Percentiles rank a stretch among this genome's conserved stretches.
Evolutionary conservation across 2,329 filamentous ascomycete species (phyloP).

Genomic region (Karstenula rhodostoma): DNA sequence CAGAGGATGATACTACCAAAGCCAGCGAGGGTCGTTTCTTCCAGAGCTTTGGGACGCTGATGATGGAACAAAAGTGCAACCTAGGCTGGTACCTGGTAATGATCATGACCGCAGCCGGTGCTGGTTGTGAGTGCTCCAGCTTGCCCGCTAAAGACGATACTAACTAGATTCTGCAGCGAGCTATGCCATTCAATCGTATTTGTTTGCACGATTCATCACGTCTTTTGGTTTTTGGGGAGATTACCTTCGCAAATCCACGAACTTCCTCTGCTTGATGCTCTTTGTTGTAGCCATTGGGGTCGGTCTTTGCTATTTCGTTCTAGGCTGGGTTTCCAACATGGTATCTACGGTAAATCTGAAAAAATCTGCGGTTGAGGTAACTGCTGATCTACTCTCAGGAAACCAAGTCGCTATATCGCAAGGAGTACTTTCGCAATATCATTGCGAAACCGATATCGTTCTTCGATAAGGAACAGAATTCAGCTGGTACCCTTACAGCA

Average conservation of each 20-base stretch:
- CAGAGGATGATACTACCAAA: not conserved
- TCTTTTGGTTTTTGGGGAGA: slow-evolving; percentile 30
- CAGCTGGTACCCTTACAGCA: slow-evolving; percentile 80
- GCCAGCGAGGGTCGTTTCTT: not conserved
- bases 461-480: slow-evolving; percentile 89
- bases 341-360: slow-evolving; percentile 28
- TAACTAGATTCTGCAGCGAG: slow-evolving; percentile 19
- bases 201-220: slow-evolving; percentile 34
- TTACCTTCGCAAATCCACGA: slow-evolving; percentile 22
- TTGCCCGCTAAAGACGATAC: not conserved
- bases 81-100: slow-evolving; percentile 25
- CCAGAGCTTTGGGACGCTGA: slow-evolving; percentile 20
- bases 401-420: slow-evolving; percentile 74
- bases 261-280: slow-evolving; percentile 56
- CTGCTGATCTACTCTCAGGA: slow-evolving; percentile 18
- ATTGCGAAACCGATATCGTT: slow-evolving; percentile 91
- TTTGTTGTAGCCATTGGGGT: slow-evolving; percentile 29
- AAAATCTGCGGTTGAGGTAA: not conserved
- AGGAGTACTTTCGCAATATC: slow-evolving; percentile 83
- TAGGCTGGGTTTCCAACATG: slow-evolving; percentile 37
- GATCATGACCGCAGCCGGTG: slow-evolving; percentile 28
- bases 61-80: slow-evolving; percentile 31
- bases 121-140: slow-evolving; percentile 26
- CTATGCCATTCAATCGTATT: slow-evolving; percentile 32
- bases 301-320: slow-evolving; percentile 31